Conservation (phyloP, 345 rosid genomes). For the Mallotus nudiflorus region DNA sequence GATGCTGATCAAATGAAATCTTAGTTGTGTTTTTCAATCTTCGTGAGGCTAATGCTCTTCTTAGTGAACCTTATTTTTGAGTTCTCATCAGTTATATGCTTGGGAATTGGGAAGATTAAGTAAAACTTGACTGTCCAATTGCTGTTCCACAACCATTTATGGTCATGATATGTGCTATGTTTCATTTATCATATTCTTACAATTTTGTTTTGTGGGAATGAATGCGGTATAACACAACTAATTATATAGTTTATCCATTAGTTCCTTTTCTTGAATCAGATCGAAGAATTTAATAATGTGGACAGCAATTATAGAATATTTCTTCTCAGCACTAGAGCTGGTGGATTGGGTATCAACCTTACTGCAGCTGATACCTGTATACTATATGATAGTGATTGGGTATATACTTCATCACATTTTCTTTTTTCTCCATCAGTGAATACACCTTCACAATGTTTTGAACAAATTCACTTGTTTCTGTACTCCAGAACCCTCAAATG, state of each 20-base stretch:
- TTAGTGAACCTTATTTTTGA: too few species aligned
- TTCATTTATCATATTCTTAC: not conserved
- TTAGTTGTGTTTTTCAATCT: too few species aligned
- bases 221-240: not conserved
- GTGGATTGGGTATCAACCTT: conserved; percentile 97
- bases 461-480: conserved; percentile 22
- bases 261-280: conserved; percentile 43
- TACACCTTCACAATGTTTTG: not conserved
- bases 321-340: conserved; percentile 95
- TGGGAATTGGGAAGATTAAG: too few species aligned
- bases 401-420: conserved; percentile 27
- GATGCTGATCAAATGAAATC: not conserved
- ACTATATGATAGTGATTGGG: conserved; percentile 98
- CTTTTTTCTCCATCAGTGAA: not conserved
- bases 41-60: too few species aligned
- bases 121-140: too few species aligned
- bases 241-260: not conserved
- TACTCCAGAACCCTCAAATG: conserved; percentile 89
- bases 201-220: not conserved
- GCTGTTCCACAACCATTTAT: not conserved
- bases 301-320: conserved; percentile 65
- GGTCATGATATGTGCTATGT: not conserved
- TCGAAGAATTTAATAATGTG: conserved; percentile 72
- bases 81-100: too few species aligned
- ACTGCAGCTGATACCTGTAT: conserved; percentile 97